Percentiles rank a stretch among this genome's conserved stretches.
Conservation (phyloP, 257 asterid species). For the Petrea volubilis region DNA sequence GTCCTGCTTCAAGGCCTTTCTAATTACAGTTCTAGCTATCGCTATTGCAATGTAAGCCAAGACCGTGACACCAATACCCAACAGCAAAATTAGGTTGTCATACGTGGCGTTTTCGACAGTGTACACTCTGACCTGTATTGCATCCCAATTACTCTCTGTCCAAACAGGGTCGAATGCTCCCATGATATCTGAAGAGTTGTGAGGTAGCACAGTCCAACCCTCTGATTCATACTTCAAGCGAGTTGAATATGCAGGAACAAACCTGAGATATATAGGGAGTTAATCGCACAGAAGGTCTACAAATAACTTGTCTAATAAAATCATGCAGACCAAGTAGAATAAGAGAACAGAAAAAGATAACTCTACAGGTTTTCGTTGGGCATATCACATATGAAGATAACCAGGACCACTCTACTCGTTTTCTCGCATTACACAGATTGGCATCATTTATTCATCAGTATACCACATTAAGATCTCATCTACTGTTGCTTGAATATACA, state of each 20-base stretch:
- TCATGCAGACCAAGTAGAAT: neutral
- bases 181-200: conserved; percentile 58
- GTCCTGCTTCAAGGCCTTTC: conserved; percentile 85
- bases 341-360: neutral
- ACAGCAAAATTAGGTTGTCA: conserved; percentile 59
- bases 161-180: conserved; percentile 71
- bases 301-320: neutral
- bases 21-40: conserved; percentile 60
- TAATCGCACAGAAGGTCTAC: neutral
- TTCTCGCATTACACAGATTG: neutral
- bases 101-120: conserved; percentile 54
- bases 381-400: neutral
- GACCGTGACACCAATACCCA: conserved; percentile 65
- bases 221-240: conserved; percentile 71
- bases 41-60: conserved; percentile 54
- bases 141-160: conserved; percentile 98
- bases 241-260: conserved; percentile 91
- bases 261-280: conserved; percentile 49
- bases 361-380: neutral
- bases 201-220: conserved; percentile 65
- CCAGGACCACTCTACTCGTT: neutral
- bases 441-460: neutral
- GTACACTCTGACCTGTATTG: conserved; percentile 59
- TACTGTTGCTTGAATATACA: neutral
- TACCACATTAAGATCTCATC: neutral